Evolutionary conservation across 768 basidiomycete species (phyloP).

Genomic region (Inosperma sp.): DNA sequence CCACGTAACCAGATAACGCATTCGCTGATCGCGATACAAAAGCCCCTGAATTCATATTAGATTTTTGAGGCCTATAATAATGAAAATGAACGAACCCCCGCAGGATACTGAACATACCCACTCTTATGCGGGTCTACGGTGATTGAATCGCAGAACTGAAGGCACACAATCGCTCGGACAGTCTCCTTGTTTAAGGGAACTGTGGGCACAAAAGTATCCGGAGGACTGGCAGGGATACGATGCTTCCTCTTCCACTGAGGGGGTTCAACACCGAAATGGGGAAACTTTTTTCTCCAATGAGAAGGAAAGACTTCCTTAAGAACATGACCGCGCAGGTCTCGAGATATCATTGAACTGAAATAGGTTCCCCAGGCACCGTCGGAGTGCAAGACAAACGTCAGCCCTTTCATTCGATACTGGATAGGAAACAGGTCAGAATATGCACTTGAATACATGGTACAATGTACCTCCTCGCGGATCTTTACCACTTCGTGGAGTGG

Average conservation of each 20-base stretch:
- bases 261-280: no score
- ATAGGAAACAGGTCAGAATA: no score
- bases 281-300: no score
- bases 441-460: no score
- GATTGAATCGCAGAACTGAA: constrained; percentile 32
- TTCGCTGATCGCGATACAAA: constrained; percentile 33
- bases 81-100: no score
- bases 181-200: constrained; percentile 27
- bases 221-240: no score
- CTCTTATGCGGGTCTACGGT: constrained; percentile 38
- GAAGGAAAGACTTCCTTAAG: no score
- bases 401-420: constrained; percentile 26
- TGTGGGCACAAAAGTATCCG: constrained; percentile 20
- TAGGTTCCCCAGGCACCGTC: constrained; percentile 46
- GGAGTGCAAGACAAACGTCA: constrained; percentile 39
- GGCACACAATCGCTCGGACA: constrained; percentile 21
- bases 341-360: constrained; percentile 33
- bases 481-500: constrained; percentile 34
- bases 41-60: no score
- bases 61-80: no score
- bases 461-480: no score
- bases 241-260: no score
- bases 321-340: no score
- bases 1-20: constrained; percentile 37
- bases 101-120: constrained; percentile 40